These are phyloP conservation scores for Penium margaritaceum DNA, from an alignment of 139 green algal genomes.

Conservation along the genomic window DNA sequence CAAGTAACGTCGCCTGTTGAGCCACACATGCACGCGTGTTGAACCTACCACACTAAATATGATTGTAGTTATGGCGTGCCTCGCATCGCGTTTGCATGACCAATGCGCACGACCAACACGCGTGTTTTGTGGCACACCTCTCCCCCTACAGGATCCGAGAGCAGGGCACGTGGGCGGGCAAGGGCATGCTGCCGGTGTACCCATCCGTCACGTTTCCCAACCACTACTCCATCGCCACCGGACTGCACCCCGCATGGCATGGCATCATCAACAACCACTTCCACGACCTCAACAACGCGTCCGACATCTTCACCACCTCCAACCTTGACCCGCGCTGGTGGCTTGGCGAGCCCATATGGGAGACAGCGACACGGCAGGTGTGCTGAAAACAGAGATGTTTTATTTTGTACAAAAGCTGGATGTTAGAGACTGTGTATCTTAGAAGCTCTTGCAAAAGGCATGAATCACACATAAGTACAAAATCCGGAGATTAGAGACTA, in stretches of 20 bases:
- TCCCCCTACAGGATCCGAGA: not conserved
- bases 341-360: slow-evolving; percentile 46
- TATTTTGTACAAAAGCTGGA: no score
- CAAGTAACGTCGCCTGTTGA: slow-evolving; percentile 39
- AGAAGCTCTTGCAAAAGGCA: no score
- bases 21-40: no score
- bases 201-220: slow-evolving; percentile 48
- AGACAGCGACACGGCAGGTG: slow-evolving; percentile 29
- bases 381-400: not conserved
- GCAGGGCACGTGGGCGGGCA: slow-evolving; percentile 23
- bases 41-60: no score
- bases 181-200: slow-evolving; percentile 41
- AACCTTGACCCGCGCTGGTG: slow-evolving; percentile 25
- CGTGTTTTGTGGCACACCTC: not conserved
- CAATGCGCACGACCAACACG: not conserved
- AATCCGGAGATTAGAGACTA: no score
- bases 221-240: slow-evolving; percentile 49
- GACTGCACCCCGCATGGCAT: slow-evolving; percentile 31
- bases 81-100: not conserved
- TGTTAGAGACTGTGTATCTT: no score
- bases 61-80: no score
- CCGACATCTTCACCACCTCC: slow-evolving; percentile 14
- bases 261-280: slow-evolving; percentile 48
- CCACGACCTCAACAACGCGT: slow-evolving; percentile 15
- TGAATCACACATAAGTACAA: no score